Conservation (phyloP, 305 asterid species). For the Fraxinus albicans region DNA sequence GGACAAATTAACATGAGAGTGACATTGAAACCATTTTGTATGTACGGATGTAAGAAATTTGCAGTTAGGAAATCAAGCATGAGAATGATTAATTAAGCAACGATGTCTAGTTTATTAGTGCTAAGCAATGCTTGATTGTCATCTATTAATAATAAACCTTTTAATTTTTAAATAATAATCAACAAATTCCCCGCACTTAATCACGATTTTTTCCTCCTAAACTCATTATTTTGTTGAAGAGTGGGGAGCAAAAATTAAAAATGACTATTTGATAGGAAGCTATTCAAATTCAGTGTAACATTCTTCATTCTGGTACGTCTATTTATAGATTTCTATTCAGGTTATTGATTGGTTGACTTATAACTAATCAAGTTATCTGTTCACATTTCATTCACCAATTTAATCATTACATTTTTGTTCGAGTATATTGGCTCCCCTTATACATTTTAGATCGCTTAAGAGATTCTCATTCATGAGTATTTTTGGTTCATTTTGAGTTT, state of each 20-base stretch:
- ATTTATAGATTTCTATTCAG: no score
- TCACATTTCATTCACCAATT: background rate
- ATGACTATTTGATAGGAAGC: background rate
- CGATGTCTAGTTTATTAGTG: background rate
- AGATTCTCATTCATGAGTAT: background rate
- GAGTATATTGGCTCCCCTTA: background rate
- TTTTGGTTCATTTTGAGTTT: background rate
- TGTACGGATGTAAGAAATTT: background rate
- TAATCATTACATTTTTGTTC: background rate
- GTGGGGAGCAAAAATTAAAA: no score
- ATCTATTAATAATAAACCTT: background rate
- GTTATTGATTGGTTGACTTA: background rate
- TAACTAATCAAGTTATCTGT: background rate
- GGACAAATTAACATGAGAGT: background rate
- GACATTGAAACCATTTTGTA: background rate
- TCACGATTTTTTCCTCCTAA: no score
- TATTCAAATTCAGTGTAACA: background rate
- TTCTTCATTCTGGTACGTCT: background rate
- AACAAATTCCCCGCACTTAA: no score
- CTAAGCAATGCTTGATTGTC: background rate
- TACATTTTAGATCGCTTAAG: background rate
- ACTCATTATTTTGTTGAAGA: no score
- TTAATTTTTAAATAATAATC: no score
- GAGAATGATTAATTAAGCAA: background rate
- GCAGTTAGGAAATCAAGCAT: background rate